A percentile compares a stretch with the other conserved stretches of the same genome.
Evolutionary conservation across 2,329 filamentous ascomycete genomes (phyloP).

Genomic region (Beauveria sp.): DNA sequence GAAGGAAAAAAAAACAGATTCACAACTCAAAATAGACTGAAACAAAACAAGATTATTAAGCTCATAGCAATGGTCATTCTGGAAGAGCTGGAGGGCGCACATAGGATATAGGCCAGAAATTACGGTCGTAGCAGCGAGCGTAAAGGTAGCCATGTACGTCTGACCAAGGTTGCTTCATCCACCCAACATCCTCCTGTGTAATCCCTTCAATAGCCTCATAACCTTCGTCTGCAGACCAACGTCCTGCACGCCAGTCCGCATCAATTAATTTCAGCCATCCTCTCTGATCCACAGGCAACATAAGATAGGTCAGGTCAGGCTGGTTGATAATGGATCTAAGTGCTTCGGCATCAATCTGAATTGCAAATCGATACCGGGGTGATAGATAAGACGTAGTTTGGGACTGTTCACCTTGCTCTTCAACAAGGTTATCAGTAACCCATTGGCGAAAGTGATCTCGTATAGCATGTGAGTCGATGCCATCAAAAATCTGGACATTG

Average conservation of each 20-base stretch:
- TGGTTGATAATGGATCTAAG: background rate
- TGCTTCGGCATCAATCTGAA: conserved; percentile 3
- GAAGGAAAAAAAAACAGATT: too few species aligned
- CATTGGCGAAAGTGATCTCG: conserved; percentile 4
- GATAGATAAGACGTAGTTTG: conserved; percentile 3
- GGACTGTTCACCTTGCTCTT: background rate
- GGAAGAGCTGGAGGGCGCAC: conserved; percentile 1
- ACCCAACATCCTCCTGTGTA: conserved; percentile 4
- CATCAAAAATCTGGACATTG: background rate
- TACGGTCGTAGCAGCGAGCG: background rate
- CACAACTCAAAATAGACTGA: too few species aligned
- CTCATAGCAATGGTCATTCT: background rate
- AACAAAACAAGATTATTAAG: background rate
- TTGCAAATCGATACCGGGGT: conserved; percentile 2
- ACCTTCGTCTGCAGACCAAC: background rate
- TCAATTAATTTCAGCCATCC: conserved; percentile 4
- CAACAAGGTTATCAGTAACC: background rate
- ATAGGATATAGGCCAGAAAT: background rate
- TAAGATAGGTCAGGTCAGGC: conserved; percentile 3
- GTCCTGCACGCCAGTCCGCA: background rate
- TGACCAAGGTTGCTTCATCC: conserved; percentile 4
- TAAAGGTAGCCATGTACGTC: conserved; percentile 1
- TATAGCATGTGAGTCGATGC: conserved; percentile 1
- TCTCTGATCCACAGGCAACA: conserved; percentile 4
- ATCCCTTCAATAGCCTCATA: background rate